A percentile compares a stretch with the other conserved stretches of the same genome.
Conservation (phyloP, 2,329 filamentous ascomycete genomes). For the Aureobasidium sp. region DNA sequence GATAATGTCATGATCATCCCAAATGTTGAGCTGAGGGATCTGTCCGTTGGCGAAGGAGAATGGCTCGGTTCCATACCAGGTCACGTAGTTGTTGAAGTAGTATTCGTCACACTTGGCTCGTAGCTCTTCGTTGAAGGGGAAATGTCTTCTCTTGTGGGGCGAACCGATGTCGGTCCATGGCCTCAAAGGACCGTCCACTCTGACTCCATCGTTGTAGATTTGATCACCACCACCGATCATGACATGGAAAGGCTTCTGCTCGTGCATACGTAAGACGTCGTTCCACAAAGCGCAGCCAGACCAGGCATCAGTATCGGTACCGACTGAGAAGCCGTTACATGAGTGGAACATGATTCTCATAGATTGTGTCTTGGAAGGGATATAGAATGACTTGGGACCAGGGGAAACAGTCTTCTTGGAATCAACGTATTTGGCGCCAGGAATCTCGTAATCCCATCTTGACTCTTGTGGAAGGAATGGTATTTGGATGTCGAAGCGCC, state of each 20-base stretch:
- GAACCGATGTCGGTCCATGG: slow-evolving; percentile 68
- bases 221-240: slow-evolving; percentile 95
- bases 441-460: slow-evolving; percentile 82
- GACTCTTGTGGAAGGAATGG: slow-evolving; percentile 78
- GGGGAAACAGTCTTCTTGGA: slow-evolving; percentile 34
- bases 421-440: slow-evolving; percentile 68
- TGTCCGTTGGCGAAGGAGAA: slow-evolving; percentile 67
- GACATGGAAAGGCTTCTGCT: slow-evolving; percentile 66
- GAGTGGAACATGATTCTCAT: slow-evolving; percentile 78
- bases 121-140: slow-evolving; percentile 71
- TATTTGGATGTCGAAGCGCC: slow-evolving; percentile 64
- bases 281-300: slow-evolving; percentile 68
- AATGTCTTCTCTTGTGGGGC: slow-evolving; percentile 65
- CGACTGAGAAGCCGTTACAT: slow-evolving; percentile 74
- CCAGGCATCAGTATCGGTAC: slow-evolving; percentile 70
- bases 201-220: slow-evolving; percentile 80
- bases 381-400: slow-evolving; percentile 57
- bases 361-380: slow-evolving; percentile 66
- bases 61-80: slow-evolving; percentile 75
- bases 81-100: slow-evolving; percentile 68
- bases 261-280: slow-evolving; percentile 68
- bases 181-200: slow-evolving; percentile 83
- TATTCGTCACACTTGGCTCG: slow-evolving; percentile 65
- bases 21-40: slow-evolving; percentile 71
- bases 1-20: slow-evolving; percentile 74